Evolutionary conservation across 2,329 filamentous ascomycete species (phyloP).

Genomic region (Ophiostoma perfectum): DNA sequence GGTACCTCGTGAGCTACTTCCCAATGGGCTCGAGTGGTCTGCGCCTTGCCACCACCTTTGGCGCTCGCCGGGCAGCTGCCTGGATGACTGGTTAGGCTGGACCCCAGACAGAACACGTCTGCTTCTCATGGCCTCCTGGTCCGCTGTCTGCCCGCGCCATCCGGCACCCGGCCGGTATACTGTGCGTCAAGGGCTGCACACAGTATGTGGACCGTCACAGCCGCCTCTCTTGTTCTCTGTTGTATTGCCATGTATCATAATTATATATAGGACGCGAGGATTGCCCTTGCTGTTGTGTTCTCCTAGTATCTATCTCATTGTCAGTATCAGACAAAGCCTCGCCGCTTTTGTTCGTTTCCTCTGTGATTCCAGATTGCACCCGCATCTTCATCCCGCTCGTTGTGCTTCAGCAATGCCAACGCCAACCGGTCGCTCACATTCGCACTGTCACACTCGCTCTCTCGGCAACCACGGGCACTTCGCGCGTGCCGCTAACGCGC

Average conservation of each 20-base stretch:
- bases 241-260: neutral
- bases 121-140: neutral
- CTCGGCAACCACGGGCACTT: neutral
- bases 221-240: neutral
- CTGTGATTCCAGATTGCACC: neutral
- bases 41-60: constrained; percentile 79
- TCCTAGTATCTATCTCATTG: too few species aligned
- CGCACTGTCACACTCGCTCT: constrained; percentile 2
- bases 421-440: neutral
- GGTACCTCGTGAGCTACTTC: constrained; percentile 97
- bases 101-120: neutral
- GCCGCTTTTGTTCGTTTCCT: neutral
- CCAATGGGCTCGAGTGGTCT: constrained; percentile 91
- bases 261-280: too few species aligned
- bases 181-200: neutral
- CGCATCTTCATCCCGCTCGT: neutral
- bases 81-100: constrained; percentile 73
- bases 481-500: neutral
- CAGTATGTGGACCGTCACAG: neutral
- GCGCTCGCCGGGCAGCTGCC: constrained; percentile 72
- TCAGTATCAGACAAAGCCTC: too few species aligned
- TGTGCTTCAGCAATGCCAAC: neutral
- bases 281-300: too few species aligned
- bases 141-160: neutral
- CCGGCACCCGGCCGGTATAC: neutral